Evolutionary conservation across 805 yeast species (phyloP).

Genomic region (Crinitomyces ghanaensis): DNA sequence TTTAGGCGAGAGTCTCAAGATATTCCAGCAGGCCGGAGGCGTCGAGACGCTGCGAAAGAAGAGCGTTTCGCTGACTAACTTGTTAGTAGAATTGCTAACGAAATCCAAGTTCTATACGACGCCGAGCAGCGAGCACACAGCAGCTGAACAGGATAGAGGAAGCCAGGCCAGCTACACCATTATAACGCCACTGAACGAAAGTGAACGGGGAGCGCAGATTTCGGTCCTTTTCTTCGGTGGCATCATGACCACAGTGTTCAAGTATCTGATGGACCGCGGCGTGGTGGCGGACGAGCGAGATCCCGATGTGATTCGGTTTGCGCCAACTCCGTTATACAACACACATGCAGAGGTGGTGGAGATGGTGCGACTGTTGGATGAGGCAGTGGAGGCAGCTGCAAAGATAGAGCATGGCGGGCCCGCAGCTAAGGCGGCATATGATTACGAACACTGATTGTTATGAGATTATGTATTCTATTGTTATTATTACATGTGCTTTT

Average conservation of each 20-base stretch:
- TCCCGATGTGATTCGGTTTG: conserved; percentile 83
- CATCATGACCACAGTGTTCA: conserved; percentile 51
- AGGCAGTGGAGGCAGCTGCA: conserved; percentile 15
- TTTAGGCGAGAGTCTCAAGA: conserved; percentile 50
- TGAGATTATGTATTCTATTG: no score
- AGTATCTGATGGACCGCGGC: conserved; percentile 40
- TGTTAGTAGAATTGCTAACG: conserved; percentile 38
- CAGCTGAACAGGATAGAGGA: conserved; percentile 5
- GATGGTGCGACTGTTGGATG: conserved; percentile 37
- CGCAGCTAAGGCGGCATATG: no score
- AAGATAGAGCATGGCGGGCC: no score
- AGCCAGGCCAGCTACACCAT: conserved; percentile 43
- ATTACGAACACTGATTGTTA: no score
- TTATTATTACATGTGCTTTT: no score
- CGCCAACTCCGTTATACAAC: conserved; percentile 79
- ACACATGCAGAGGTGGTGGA: conserved; percentile 50
- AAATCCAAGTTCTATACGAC: conserved; percentile 37
- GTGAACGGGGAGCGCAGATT: conserved; percentile 70
- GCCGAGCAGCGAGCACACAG: conserved; percentile 14
- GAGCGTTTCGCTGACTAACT: conserved; percentile 46
- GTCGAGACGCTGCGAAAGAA: conserved; percentile 43
- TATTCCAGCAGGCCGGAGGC: conserved; percentile 54
- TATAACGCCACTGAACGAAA: conserved; percentile 54
- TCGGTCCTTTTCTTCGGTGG: conserved; percentile 54
- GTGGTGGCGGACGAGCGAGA: conserved; percentile 80